Conservation (phyloP, 2,329 filamentous ascomycete species). For the Beauveria sp. region DNA sequence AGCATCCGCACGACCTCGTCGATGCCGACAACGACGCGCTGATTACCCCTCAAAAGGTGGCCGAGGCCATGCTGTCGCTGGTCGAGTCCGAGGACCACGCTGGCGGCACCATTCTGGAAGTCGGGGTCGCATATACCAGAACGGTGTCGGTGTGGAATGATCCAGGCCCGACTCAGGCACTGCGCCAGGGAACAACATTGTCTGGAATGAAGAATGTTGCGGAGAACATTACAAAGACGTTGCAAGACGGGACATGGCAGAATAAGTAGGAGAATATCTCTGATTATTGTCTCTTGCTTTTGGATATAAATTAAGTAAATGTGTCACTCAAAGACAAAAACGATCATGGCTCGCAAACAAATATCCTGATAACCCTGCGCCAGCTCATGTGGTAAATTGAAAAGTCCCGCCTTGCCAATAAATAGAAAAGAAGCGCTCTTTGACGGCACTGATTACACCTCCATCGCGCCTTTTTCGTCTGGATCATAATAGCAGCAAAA, state of each 20-base stretch:
- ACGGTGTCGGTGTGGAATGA: slow-evolving; percentile 29
- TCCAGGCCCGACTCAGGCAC: slow-evolving; percentile 27
- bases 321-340: not conserved
- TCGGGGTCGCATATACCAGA: slow-evolving; percentile 25
- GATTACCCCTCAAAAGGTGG: slow-evolving; percentile 35
- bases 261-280: not conserved
- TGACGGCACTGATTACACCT: not conserved
- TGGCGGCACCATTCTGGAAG: slow-evolving; percentile 35
- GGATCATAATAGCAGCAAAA: slow-evolving; percentile 11
- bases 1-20: slow-evolving; percentile 31
- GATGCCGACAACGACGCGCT: slow-evolving; percentile 28
- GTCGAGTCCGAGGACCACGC: slow-evolving; percentile 25
- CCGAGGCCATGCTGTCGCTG: slow-evolving; percentile 34
- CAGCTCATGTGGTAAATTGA: not conserved
- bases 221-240: not conserved
- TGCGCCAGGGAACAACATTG: slow-evolving; percentile 19
- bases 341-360: not conserved
- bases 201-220: slow-evolving; percentile 17
- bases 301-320: too few relatives aligned
- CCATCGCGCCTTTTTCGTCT: not conserved
- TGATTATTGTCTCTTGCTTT: too few relatives aligned
- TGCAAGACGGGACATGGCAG: not conserved
- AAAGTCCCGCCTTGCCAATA: too few relatives aligned
- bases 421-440: not conserved
- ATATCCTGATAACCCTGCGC: not conserved